Conservation (phyloP, 441 rosid genomes). For the Gossypium trilobum region DNA sequence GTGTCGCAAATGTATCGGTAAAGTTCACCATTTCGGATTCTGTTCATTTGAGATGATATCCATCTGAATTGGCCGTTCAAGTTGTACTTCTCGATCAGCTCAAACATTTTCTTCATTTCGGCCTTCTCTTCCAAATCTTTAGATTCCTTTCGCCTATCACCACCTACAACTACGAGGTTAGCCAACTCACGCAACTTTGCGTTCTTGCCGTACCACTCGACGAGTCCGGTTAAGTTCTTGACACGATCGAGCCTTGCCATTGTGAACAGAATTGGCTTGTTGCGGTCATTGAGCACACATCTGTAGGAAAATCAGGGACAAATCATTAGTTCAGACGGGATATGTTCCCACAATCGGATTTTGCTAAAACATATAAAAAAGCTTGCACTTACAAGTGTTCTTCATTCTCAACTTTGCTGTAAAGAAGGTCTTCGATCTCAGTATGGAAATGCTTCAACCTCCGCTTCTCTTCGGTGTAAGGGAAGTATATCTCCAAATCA, state of each 20-base stretch:
- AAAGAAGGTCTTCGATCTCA: constrained; percentile 80
- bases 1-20: constrained; percentile 60
- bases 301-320: constrained; percentile 22
- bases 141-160: constrained; percentile 75
- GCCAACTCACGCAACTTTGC: constrained; percentile 48
- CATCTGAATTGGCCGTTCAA: constrained; percentile 81
- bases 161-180: constrained; percentile 86
- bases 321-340: neutral
- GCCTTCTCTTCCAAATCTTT: constrained; percentile 75
- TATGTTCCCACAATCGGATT: neutral
- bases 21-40: constrained; percentile 68
- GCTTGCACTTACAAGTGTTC: constrained; percentile 64
- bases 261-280: constrained; percentile 77
- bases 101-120: constrained; percentile 76
- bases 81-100: constrained; percentile 55
- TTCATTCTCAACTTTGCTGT: constrained; percentile 67
- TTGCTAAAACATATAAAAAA: neutral
- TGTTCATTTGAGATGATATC: constrained; percentile 84
- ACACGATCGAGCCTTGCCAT: constrained; percentile 97
- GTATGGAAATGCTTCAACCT: constrained; percentile 64
- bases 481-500: constrained; percentile 69
- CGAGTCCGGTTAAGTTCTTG: constrained; percentile 77
- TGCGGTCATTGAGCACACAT: constrained; percentile 62
- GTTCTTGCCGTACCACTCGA: constrained; percentile 90
- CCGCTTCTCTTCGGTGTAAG: constrained; percentile 59